phyloP scores from a whole-genome alignment of 768 basidiomycete species.

The Boletus sensibilis region DNA sequence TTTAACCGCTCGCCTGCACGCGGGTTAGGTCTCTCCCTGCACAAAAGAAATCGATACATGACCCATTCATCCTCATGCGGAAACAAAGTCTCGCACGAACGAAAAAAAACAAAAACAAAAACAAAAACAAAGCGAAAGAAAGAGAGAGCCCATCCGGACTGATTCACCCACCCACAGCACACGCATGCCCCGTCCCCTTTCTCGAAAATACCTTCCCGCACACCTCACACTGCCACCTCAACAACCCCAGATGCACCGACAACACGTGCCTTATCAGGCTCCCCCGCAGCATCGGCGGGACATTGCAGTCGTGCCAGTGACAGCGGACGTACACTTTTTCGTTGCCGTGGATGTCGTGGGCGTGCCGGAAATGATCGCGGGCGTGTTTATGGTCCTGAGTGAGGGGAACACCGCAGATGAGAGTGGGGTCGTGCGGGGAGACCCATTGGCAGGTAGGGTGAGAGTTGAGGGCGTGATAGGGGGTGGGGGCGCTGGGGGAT shows the following conservation, averaged over 20 bases:
- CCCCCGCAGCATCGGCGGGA: constrained; percentile 18
- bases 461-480: too few species aligned
- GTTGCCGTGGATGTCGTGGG: constrained; percentile 16
- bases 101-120: not conserved
- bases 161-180: not conserved
- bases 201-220: constrained; percentile 19
- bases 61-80: too few species aligned
- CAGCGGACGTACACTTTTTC: constrained; percentile 14
- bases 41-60: too few species aligned
- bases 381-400: not conserved
- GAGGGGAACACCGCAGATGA: constrained; percentile 6
- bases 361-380: constrained; percentile 11
- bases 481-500: not conserved
- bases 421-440: not conserved
- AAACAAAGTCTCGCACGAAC: not conserved
- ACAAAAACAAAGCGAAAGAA: too few species aligned
- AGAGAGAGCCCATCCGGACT: not conserved
- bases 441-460: constrained; percentile 14
- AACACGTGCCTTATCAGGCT: constrained; percentile 21
- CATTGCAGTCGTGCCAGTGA: constrained; percentile 14
- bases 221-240: constrained; percentile 14
- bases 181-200: constrained; percentile 14
- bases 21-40: too few species aligned
- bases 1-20: too few species aligned
- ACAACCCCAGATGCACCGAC: constrained; percentile 14